These are phyloP conservation scores for Solanum paucissectum DNA, from an alignment of 257 asterid genomes.

Conservation along the genomic window DNA sequence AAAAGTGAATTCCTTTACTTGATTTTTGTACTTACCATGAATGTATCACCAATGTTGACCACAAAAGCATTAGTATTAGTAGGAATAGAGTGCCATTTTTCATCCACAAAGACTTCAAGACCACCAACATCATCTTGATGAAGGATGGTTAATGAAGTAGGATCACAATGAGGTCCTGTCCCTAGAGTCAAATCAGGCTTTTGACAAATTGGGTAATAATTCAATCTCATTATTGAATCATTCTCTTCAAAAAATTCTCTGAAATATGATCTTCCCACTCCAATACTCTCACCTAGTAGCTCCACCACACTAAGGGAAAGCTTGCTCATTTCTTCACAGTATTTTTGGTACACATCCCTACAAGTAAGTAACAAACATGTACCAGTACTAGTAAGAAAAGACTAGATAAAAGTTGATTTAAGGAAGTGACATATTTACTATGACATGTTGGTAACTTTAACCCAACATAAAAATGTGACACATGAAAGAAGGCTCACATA, in stretches of 20 bases:
- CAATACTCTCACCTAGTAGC: conserved; percentile 56
- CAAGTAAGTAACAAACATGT: background rate
- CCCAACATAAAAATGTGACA: background rate
- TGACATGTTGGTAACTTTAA: background rate
- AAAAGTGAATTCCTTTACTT: background rate
- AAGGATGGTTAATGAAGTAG: conserved; percentile 61
- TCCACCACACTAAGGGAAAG: conserved; percentile 49
- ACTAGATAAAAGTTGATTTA: background rate
- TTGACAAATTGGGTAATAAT: conserved; percentile 62
- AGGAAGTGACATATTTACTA: background rate
- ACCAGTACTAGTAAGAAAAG: background rate
- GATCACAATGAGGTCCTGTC: conserved; percentile 87
- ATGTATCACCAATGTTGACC: conserved; percentile 77
- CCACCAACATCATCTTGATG: conserved; percentile 77
- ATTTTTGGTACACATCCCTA: conserved; percentile 47
- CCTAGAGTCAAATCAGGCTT: conserved; percentile 55
- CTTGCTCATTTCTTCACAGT: conserved; percentile 56
- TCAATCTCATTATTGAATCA: conserved; percentile 70
- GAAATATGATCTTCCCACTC: conserved; percentile 36
- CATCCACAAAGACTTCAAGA: conserved; percentile 52
- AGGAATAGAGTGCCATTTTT: conserved; percentile 55
- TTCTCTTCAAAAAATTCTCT: conserved; percentile 54
- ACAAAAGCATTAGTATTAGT: conserved; percentile 61
- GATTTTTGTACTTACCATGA: conserved; percentile 38
- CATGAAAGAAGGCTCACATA: background rate